Evolutionary conservation across 2,329 filamentous ascomycete species (phyloP).

Genomic region (Coniochaeta prunicola): DNA sequence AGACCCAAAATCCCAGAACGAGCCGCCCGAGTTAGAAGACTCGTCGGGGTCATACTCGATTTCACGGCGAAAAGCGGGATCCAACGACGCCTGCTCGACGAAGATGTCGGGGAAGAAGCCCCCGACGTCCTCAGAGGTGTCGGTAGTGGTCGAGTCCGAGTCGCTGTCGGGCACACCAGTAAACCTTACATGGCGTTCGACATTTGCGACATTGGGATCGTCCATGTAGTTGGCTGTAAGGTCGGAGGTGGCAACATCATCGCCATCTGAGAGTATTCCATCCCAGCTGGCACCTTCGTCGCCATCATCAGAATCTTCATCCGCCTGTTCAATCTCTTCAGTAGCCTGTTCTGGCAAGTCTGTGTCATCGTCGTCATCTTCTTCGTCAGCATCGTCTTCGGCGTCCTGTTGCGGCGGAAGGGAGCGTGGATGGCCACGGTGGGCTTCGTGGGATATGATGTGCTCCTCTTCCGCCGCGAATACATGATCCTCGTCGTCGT

Average conservation of each 20-base stretch:
- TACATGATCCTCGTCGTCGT: conserved; percentile 74
- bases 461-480: conserved; percentile 71
- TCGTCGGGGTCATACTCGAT: conserved; percentile 62
- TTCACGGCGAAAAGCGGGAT: conserved; percentile 64
- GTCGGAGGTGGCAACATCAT: conserved; percentile 26
- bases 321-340: conserved; percentile 26
- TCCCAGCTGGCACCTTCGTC: conserved; percentile 44
- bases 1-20: conserved; percentile 57
- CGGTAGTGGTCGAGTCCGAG: conserved; percentile 49
- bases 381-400: conserved; percentile 30
- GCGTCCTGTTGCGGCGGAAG: conserved; percentile 41
- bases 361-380: conserved; percentile 28
- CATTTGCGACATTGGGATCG: conserved; percentile 15
- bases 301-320: conserved; percentile 32
- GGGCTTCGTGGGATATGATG: conserved; percentile 47
- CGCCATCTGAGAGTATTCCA: conserved; percentile 32
- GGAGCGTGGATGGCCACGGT: conserved; percentile 18
- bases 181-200: conserved; percentile 69
- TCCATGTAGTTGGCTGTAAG: conserved; percentile 14
- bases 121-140: conserved; percentile 53
- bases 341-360: conserved; percentile 15
- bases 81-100: conserved; percentile 65
- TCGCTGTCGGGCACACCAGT: conserved; percentile 60
- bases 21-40: conserved; percentile 45
- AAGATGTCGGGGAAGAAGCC: conserved; percentile 74